Evolutionary conservation across 2,329 filamentous ascomycete species (phyloP), one percentile per base, ranked within the genome.

Genomic region (Aureobasidium sp.): DNA sequence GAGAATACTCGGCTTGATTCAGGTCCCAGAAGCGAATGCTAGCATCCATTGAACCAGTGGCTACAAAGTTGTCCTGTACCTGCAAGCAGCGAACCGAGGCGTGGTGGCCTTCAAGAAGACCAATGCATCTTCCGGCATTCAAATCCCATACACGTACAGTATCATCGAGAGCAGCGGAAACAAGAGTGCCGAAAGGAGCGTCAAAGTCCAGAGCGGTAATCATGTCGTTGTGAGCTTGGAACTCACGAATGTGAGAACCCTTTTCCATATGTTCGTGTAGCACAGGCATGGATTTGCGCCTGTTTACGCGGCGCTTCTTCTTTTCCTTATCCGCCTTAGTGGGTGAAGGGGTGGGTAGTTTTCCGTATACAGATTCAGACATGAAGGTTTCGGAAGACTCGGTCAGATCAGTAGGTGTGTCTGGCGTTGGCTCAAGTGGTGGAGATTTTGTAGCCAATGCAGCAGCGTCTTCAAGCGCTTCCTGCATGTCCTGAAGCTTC

Each of bases 291-390:
- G 92, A 95, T 74, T 89, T 91, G 64, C 88, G 83, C 61, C 87
- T 82, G 64, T 83, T 81, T 42, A 81, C 83, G 71, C 70, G 74
- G 72, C 85, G 82, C 59, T 79, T 81, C 66, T 80, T 75, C 44
- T 37, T 54, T 16, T 85, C 82, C 27, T 52, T 53, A 9, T 54
- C 50, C 50, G 50, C 42, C 47, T 79, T 79, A 66, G 80, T 76
- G 29, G 79, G 78, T 65, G 79, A 82, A 8, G 82, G 79, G n/a
- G 78, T 76, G 0, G 92, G 90, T 9, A 99, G 78, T 75, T 97
- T 97, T 67, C 95, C 89, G 73, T 97, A 99, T 67, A 99, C 90
- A 13, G 92, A 97, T 74, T 97, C 91, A 3, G 94, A 97, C 94
- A 97, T 97, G 78, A 97, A 99, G 1, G 83, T 83, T 6, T 79